Evolutionary conservation across 306 rosid genomes (phyloP).

Genomic region (Inga leiocalycina): DNA sequence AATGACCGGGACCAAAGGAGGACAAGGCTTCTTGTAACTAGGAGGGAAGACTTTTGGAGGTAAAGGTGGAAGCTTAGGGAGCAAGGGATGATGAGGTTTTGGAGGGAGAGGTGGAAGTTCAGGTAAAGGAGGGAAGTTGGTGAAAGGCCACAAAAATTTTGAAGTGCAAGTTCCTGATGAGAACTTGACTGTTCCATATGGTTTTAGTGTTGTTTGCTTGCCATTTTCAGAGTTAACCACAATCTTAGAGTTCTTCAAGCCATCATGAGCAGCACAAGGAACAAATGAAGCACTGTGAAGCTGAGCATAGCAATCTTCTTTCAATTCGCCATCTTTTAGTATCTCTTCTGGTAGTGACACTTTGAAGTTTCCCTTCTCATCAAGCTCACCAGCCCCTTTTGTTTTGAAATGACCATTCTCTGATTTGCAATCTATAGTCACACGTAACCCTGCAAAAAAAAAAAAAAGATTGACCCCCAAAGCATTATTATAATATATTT

Average conservation of each 20-base stretch:
- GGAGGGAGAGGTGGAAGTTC: background rate
- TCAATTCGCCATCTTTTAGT: constrained; percentile 52
- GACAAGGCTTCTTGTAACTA: background rate
- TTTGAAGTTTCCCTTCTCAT: constrained; percentile 69
- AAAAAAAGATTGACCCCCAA: background rate
- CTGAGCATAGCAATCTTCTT: constrained; percentile 84
- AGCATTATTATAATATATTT: no score
- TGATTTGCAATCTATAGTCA: constrained; percentile 74
- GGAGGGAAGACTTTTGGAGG: constrained; percentile 48
- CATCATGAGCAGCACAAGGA: constrained; percentile 72
- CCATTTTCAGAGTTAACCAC: constrained; percentile 44
- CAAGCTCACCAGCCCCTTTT: constrained; percentile 61
- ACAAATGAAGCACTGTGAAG: constrained; percentile 66
- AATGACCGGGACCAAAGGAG: background rate
- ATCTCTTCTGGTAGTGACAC: constrained; percentile 56
- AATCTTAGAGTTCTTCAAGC: constrained; percentile 52
- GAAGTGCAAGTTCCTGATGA: constrained; percentile 71
- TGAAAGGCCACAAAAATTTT: constrained; percentile 58
- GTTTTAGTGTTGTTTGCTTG: constrained; percentile 56
- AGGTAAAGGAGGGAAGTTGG: constrained; percentile 46
- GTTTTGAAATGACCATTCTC: constrained; percentile 60
- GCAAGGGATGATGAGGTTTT: background rate
- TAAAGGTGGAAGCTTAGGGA: constrained; percentile 39
- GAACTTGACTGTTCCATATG: constrained; percentile 62
- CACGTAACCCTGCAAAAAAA: constrained; percentile 59